Percentiles rank a stretch among this genome's conserved stretches.
These are phyloP conservation scores for Pezicula rhizophila DNA, from an alignment of 2,329 filamentous ascomycete species.

Conservation along the genomic window DNA sequence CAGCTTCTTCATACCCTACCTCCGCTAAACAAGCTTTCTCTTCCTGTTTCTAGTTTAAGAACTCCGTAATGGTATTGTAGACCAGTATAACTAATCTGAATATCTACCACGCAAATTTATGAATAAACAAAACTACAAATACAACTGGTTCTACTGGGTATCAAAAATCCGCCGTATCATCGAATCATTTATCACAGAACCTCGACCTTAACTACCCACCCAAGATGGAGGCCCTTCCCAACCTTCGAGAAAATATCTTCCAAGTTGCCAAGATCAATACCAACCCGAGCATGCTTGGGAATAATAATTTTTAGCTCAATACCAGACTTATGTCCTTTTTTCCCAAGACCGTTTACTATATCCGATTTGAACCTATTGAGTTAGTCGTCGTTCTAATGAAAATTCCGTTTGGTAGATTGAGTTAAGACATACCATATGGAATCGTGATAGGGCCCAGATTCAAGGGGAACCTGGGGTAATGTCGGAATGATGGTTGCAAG, in stretches of 20 bases:
- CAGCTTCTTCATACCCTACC: too few relatives aligned
- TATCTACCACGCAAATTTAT: too few relatives aligned
- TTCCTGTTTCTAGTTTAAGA: too few relatives aligned
- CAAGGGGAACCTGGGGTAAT: conserved; percentile 4
- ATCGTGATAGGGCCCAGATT: not conserved
- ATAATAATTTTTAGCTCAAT: conserved; percentile 34
- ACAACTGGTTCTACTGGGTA: too few relatives aligned
- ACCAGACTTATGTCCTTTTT: conserved; percentile 20
- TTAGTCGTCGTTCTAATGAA: not conserved
- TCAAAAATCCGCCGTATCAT: too few relatives aligned
- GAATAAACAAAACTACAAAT: too few relatives aligned
- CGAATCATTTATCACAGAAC: conserved; percentile 1
- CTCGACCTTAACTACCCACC: conserved; percentile 21
- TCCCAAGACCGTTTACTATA: conserved; percentile 7
- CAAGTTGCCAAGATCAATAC: conserved; percentile 19
- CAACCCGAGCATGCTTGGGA: conserved; percentile 3
- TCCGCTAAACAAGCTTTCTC: too few relatives aligned
- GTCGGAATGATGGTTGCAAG: conserved; percentile 14
- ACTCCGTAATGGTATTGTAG: too few relatives aligned
- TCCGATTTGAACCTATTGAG: conserved; percentile 1
- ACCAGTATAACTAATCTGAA: too few relatives aligned
- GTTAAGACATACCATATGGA: not conserved
- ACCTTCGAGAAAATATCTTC: conserved; percentile 39
- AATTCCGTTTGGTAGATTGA: not conserved
- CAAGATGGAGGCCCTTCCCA: conserved; percentile 48